These are phyloP conservation scores for Tuber borchii DNA, from an alignment of 495 filamentous ascomycete genomes.

Conservation along the genomic window DNA sequence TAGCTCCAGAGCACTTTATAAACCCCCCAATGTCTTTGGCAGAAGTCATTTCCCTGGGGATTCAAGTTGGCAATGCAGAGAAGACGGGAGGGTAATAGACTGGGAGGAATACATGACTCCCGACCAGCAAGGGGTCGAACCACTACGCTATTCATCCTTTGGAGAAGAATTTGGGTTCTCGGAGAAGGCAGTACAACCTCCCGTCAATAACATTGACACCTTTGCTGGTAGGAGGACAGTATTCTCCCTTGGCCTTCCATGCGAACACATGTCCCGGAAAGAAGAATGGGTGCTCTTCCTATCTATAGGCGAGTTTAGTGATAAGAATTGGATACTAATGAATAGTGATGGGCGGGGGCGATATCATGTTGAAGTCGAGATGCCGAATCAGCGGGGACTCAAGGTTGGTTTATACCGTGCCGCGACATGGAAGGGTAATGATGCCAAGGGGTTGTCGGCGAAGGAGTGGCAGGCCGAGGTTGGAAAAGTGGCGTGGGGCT, in stretches of 20 bases:
- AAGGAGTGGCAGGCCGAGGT: conserved; percentile 20
- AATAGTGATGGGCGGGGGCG: conserved; percentile 39
- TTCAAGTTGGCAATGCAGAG: conserved; percentile 14
- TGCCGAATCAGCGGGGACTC: conserved; percentile 10
- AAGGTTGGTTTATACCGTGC: conserved; percentile 25
- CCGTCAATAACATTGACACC: conserved; percentile 1
- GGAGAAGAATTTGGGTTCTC: conserved; percentile 8
- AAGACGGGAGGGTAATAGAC: conserved; percentile 9
- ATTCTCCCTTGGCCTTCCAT: conserved; percentile 20
- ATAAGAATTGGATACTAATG: conserved; percentile 21
- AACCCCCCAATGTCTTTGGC: conserved; percentile 75
- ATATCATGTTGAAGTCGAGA: conserved; percentile 19
- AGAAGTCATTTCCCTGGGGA: conserved; percentile 69
- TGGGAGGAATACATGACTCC: conserved; percentile 35
- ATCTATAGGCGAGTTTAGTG: conserved; percentile 26
- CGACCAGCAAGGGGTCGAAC: not conserved
- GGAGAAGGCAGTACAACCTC: conserved; percentile 16
- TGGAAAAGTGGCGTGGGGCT: conserved; percentile 32
- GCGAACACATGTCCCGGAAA: conserved; percentile 12
- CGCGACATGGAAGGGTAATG: conserved; percentile 14
- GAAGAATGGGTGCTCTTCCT: conserved; percentile 28
- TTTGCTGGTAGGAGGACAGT: conserved; percentile 5
- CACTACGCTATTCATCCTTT: conserved; percentile 9
- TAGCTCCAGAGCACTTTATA: conserved; percentile 66
- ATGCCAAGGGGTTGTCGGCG: conserved; percentile 20